Evolutionary conservation across 1,284 basidiomycete species (phyloP).

Genomic region (Rhodotorula sp.): DNA sequence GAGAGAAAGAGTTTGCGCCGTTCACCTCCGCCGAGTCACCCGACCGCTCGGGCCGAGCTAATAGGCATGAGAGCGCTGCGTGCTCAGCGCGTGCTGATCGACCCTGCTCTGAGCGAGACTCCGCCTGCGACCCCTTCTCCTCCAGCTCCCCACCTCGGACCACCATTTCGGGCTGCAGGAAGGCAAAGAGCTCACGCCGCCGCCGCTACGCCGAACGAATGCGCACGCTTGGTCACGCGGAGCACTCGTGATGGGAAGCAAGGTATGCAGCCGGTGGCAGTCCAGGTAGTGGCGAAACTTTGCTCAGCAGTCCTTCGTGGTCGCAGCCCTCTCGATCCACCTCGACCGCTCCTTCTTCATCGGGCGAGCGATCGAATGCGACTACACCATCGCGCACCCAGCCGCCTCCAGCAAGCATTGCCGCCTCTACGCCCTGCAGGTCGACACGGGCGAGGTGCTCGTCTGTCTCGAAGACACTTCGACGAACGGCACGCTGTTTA

Average conservation of each 20-base stretch:
- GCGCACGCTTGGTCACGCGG: slow-evolving; percentile 1
- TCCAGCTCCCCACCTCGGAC: no score
- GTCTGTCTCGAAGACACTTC: slow-evolving; percentile 62
- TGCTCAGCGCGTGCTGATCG: no score
- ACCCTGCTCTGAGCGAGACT: no score
- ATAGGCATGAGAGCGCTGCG: no score
- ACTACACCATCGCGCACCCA: slow-evolving; percentile 6
- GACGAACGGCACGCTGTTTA: slow-evolving; percentile 70
- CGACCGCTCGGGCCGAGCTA: no score
- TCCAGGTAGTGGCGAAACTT: no score
- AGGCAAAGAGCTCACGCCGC: no score
- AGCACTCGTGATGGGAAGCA: not conserved
- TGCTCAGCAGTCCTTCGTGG: not conserved
- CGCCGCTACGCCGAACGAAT: not conserved
- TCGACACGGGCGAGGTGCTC: slow-evolving; percentile 26
- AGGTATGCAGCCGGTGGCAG: not conserved
- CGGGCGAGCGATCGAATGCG: slow-evolving; percentile 6
- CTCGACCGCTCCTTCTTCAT: slow-evolving; percentile 11
- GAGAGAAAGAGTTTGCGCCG: no score
- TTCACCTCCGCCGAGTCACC: no score
- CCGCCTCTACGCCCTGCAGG: slow-evolving; percentile 5
- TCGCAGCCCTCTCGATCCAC: slow-evolving; percentile 16
- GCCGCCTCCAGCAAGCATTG: slow-evolving; percentile 9
- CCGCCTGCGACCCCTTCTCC: no score
- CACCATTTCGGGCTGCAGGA: no score